Evolutionary conservation across 2,329 filamentous ascomycete genomes (phyloP), one percentile per base, ranked within the genome.

Genomic region (Sporothrix mexicana): DNA sequence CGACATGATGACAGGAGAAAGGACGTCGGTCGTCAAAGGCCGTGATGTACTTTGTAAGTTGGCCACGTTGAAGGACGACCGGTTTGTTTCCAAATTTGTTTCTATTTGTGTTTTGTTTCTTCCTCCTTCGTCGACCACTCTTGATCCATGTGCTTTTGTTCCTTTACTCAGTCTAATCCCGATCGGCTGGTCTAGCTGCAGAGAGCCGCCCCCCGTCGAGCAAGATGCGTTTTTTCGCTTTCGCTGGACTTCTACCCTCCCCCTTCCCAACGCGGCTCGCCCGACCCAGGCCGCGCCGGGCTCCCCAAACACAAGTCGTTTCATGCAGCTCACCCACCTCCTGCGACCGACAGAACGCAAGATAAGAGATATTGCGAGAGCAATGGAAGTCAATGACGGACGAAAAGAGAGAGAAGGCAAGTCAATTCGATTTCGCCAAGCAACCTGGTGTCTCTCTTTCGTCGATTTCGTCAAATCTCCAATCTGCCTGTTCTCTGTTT

Each of bases 231-330:
- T 36, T 36, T 2, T 36, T 36, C 30, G 30, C 30, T 5, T 36
- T 36, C 30, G 30, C 3, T 36, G 15, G 51, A 17, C 5, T 23
- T 8, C 51, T 23, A 47, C 17, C 43, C 41, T 36, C 12, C 30
- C 17, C 10, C 47, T 20, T 4, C 43, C 49, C n/a, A 66, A 13
- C 20, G 25, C 47, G 41, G 43, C 41, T 45, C 53, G n/a, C 15
- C 30, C 25, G 53, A 17, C 45, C 23, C 20, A 51, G 36, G 41
- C 13, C 7, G 41, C 61, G 30, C 61, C 55, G 41, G 55, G 30
- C 20, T 41, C 57, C 69, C 53, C 23, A 73, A 73, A 73, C 72
- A 64, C 69, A 55, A 36, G 61, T 71, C 64, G 72, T 73, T 73
- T 73, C 72, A 73, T 59, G 55, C 20, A 49, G 41, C 41, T 59